These are phyloP conservation scores for Fusarium tuaranense DNA, from an alignment of 2,329 filamentous ascomycete genomes.

Conservation along the genomic window DNA sequence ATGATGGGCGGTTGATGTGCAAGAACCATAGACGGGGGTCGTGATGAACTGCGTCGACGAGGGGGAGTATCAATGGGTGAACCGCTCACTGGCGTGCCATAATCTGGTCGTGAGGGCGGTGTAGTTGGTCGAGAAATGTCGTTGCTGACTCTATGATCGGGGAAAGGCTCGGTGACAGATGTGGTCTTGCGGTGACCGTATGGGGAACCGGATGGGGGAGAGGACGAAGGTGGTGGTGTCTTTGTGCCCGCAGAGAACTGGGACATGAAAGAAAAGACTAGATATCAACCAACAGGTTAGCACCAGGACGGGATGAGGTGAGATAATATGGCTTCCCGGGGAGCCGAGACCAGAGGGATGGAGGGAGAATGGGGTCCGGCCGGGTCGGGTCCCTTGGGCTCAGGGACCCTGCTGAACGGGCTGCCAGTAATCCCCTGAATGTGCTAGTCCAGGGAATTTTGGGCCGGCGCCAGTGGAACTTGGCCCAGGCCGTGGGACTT, in stretches of 20 bases:
- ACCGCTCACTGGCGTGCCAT: conserved; percentile 56
- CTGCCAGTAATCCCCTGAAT: conserved; percentile 1
- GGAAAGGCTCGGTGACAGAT: conserved; percentile 48
- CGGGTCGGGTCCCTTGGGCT: conserved; percentile 24
- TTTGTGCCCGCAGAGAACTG: conserved; percentile 72
- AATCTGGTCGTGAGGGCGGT: conserved; percentile 54
- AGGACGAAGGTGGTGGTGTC: conserved; percentile 58
- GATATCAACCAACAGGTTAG: conserved; percentile 41
- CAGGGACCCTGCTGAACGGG: conserved; percentile 16
- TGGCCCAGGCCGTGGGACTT: conserved; percentile 18
- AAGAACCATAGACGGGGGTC: conserved; percentile 88
- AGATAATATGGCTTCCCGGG: conserved; percentile 42
- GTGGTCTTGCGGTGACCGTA: conserved; percentile 47
- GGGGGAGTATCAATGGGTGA: conserved; percentile 57
- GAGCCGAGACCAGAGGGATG: conserved; percentile 15
- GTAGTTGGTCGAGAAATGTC: conserved; percentile 53
- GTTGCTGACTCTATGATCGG: conserved; percentile 50
- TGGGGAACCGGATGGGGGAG: conserved; percentile 54
- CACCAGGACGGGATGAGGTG: conserved; percentile 37
- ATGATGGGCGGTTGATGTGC: conserved; percentile 87
- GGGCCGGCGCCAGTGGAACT: conserved; percentile 23
- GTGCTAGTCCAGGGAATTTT: conserved; percentile 31
- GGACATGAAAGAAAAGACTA: conserved; percentile 92
- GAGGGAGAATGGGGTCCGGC: conserved; percentile 18
- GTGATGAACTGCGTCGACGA: conserved; percentile 64